Base-by-base conservation (phyloP, 2,329 filamentous ascomycete species). In the Colletotrichum plurivorum region DNA sequence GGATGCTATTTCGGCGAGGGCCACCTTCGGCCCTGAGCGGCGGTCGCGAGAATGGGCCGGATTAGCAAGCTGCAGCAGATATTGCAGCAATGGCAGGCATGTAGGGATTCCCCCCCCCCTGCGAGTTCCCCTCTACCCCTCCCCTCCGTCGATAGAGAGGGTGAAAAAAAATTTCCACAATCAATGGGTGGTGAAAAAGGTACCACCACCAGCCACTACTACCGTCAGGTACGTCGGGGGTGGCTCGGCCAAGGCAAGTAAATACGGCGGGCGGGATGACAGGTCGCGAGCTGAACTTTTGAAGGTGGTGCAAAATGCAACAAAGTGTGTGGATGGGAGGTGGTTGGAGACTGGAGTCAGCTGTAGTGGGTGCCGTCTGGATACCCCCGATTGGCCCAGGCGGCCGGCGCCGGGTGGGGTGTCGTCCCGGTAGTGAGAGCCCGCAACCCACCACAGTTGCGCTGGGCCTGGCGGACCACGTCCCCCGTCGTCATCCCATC, bases 281-380 rank as follows among this genome's bases (percentile, higher is more conserved):
- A 51, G 13, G 18, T 46, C 36, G 25, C 5, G 20, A 25, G 20
- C 55, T 46, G 25, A 56, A 13, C 41, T 18, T 20, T 22, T 22
- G 54, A 48, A 22, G n/a, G 12, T 51, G n/a, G 12, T 51, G 46
- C 46, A 25, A 36, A 36, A 10, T 10, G 31, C 31, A 36, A 36
- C 10, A 36, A 36, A 36, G 31, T 36, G 31, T 36, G 31, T 36
- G 31, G 31, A 36, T 36, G 31, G 36, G 15, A 45, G 66, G 62
- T 69, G 66, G 66, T 69, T 69, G 66, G 66, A 66, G 49, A 52
- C 49, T 65, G 66, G 63, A 52, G 66, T 16, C 49, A 46, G 31
- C 51, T 31, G 49, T 22, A 27, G 55, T 60, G 66, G 66, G n/a
- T 22, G 27, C 36, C 25, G 13, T 18, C 31, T 60, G 51, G 43